Percentiles rank a stretch among this genome's conserved stretches.
Evolutionary conservation across 208 protist species (phyloP).

Genomic region (Strigomonas galati): DNA sequence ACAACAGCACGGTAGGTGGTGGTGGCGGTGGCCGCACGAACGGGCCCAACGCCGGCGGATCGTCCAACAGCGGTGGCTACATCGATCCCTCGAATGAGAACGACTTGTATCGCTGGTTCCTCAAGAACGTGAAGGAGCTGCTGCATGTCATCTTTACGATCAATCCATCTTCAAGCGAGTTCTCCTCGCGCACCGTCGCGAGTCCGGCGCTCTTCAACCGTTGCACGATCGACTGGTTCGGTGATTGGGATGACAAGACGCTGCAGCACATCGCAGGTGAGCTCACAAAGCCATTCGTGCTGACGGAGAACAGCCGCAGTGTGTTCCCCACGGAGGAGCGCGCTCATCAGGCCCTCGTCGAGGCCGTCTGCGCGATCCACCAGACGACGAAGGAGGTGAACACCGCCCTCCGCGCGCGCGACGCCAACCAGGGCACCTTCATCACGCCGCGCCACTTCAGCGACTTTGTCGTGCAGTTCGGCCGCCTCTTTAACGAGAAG

Average conservation of each 20-base stretch:
- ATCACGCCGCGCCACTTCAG: slow-evolving; percentile 98
- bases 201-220: slow-evolving; percentile 99
- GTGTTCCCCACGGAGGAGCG: slow-evolving; percentile 43
- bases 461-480: slow-evolving; percentile 96
- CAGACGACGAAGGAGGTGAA: slow-evolving; percentile 86
- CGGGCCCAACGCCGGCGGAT: neutral
- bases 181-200: slow-evolving; percentile 92
- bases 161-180: slow-evolving; percentile 97
- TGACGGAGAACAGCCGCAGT: slow-evolving; percentile 60
- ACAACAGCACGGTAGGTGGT: neutral
- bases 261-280: slow-evolving; percentile 92
- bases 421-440: slow-evolving; percentile 89
- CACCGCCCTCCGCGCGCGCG: slow-evolving; percentile 49
- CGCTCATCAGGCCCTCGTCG: slow-evolving; percentile 73
- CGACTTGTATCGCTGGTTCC: slow-evolving; percentile 97
- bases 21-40: neutral
- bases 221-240: slow-evolving; percentile 99
- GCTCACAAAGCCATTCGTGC: slow-evolving; percentile 88
- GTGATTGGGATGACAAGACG: slow-evolving; percentile 96
- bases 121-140: slow-evolving; percentile 94
- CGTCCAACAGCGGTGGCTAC: slow-evolving; percentile 22
- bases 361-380: slow-evolving; percentile 93
- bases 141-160: slow-evolving; percentile 99
- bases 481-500: slow-evolving; percentile 94
- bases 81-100: slow-evolving; percentile 87